phyloP scores from a whole-genome alignment of 371 early-diverging fungal species.

The Synchytrium microbalum region DNA sequence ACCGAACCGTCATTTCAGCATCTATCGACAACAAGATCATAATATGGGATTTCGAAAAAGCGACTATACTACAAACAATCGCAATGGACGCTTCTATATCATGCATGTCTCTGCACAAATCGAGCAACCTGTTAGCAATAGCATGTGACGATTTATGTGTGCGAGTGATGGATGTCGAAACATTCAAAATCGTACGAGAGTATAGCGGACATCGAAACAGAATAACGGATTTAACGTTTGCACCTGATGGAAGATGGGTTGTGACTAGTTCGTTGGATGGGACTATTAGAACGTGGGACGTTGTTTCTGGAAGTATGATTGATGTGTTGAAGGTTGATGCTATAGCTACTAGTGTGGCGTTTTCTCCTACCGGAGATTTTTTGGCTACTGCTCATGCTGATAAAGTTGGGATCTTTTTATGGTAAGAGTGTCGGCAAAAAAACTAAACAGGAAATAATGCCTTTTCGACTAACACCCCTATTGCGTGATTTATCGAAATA shows the following conservation, averaged over 20 bases:
- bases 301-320: slow-evolving; percentile 82
- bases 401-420: slow-evolving; percentile 82
- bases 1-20: slow-evolving; percentile 60
- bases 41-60: slow-evolving; percentile 75
- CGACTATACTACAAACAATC: slow-evolving; percentile 53
- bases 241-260: slow-evolving; percentile 89
- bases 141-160: slow-evolving; percentile 78
- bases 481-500: no score
- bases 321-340: slow-evolving; percentile 64
- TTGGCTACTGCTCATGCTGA: slow-evolving; percentile 87
- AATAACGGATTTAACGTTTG: slow-evolving; percentile 82
- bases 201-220: slow-evolving; percentile 81
- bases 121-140: slow-evolving; percentile 72
- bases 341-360: slow-evolving; percentile 72
- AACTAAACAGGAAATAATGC: not conserved
- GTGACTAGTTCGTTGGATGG: slow-evolving; percentile 75
- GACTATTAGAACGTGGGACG: slow-evolving; percentile 89
- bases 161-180: slow-evolving; percentile 78
- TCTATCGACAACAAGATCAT: slow-evolving; percentile 74
- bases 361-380: slow-evolving; percentile 86
- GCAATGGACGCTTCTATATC: slow-evolving; percentile 64
- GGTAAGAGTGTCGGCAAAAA: slow-evolving; percentile 33
- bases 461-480: no score
- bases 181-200: slow-evolving; percentile 70
- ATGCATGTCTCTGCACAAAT: slow-evolving; percentile 51